Evolutionary conservation across 1,284 basidiomycete species (phyloP).

Genomic region (Mycena sp.): DNA sequence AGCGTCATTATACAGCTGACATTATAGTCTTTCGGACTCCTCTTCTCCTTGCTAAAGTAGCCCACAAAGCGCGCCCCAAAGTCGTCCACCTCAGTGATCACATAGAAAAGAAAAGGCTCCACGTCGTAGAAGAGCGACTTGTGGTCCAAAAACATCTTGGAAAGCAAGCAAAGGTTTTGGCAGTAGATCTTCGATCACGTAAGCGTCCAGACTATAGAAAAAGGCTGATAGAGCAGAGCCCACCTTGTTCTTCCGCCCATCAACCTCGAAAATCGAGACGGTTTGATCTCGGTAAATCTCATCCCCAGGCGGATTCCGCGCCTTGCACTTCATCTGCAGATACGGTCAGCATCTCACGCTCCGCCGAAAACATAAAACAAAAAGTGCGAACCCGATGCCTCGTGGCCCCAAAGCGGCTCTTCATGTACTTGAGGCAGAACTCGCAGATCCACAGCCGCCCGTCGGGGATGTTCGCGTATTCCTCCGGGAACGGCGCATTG

Average conservation of each 20-base stretch:
- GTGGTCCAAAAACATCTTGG: conserved; percentile 99
- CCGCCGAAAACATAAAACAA: conserved; percentile 1
- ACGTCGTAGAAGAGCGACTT: conserved; percentile 99
- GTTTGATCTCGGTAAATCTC: conserved; percentile 95
- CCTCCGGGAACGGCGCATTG: conserved; percentile 98
- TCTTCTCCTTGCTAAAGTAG: conserved; percentile 99
- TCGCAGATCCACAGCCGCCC: conserved; percentile 97
- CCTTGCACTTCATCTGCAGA: conserved; percentile 91
- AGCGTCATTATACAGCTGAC: conserved; percentile 99
- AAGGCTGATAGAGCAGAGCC: conserved; percentile 11
- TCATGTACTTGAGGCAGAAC: conserved; percentile 99
- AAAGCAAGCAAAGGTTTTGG: conserved; percentile 98
- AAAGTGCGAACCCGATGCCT: conserved; percentile 80
- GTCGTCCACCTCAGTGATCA: conserved; percentile 94
- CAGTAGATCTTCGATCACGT: conserved; percentile 84
- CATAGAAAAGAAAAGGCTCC: conserved; percentile 99
- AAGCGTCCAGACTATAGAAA: conserved; percentile 24
- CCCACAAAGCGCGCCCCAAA: conserved; percentile 95
- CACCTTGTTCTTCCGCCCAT: conserved; percentile 97
- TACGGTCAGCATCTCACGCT: conserved; percentile 9
- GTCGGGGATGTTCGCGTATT: conserved; percentile 94
- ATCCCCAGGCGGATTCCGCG: conserved; percentile 95
- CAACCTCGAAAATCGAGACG: conserved; percentile 97
- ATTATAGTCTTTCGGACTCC: conserved; percentile 95
- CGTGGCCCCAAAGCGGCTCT: conserved; percentile 88